Evolutionary conservation across 805 yeast species (phyloP).

Genomic region (Kodamaea neixiangensis): DNA sequence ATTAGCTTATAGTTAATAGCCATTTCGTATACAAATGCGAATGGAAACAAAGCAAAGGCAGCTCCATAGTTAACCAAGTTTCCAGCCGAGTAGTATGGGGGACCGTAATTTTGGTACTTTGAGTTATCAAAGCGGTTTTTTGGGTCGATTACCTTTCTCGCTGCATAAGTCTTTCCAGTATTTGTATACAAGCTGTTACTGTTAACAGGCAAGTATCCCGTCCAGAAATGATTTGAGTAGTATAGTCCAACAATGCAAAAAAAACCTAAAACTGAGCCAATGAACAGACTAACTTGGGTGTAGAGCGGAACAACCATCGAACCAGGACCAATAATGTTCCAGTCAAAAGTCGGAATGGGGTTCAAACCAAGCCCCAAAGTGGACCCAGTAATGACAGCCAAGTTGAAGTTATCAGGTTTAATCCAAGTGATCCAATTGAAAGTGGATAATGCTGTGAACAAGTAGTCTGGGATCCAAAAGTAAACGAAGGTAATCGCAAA

Average conservation of each 20-base stretch:
- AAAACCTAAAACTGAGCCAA: conserved; percentile 26
- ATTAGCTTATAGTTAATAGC: conserved; percentile 17
- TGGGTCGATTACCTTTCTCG: conserved; percentile 9
- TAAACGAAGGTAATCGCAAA: conserved; percentile 23
- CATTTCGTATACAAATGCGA: conserved; percentile 23
- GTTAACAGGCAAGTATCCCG: conserved; percentile 30
- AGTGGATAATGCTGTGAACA: conserved; percentile 26
- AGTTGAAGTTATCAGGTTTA: conserved; percentile 23
- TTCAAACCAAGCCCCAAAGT: conserved; percentile 29
- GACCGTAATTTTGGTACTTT: conserved; percentile 20
- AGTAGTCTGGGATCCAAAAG: conserved; percentile 31
- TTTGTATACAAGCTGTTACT: conserved; percentile 24
- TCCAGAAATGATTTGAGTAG: conserved; percentile 30
- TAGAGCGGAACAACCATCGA: conserved; percentile 26
- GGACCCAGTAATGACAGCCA: conserved; percentile 28
- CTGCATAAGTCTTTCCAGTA: conserved; percentile 24
- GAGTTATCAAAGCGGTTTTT: conserved; percentile 14
- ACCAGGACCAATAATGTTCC: conserved; percentile 23
- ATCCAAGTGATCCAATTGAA: conserved; percentile 37
- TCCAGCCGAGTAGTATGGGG: conserved; percentile 25
- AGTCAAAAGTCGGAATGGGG: conserved; percentile 33
- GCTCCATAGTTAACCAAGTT: conserved; percentile 23
- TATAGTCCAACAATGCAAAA: conserved; percentile 27
- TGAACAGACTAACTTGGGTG: conserved; percentile 23
- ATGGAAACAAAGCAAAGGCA: conserved; percentile 26